phyloP scores from a whole-genome alignment of 768 basidiomycete species.

The Boletus rubropictus region DNA sequence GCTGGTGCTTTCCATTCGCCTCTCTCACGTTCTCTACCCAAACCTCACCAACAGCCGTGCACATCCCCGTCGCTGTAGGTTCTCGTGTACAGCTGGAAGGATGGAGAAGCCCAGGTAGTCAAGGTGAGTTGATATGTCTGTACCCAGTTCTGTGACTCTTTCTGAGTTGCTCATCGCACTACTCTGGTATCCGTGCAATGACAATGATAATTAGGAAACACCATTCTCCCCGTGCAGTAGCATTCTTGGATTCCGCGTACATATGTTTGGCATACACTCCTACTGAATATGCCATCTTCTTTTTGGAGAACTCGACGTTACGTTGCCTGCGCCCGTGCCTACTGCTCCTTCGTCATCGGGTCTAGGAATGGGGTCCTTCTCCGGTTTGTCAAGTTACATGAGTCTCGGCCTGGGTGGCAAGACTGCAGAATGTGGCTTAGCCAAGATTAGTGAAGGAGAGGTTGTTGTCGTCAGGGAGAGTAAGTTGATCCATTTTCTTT shows the following conservation, averaged over 20 bases:
- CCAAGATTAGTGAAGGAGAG: conserved; percentile 54
- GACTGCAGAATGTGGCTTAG: conserved; percentile 52
- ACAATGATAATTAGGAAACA: conserved; percentile 54
- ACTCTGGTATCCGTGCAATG: neutral
- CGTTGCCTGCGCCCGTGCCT: conserved; percentile 38
- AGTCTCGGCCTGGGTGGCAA: conserved; percentile 73
- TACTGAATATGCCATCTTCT: conserved; percentile 61
- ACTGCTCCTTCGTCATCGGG: conserved; percentile 25
- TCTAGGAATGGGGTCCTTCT: conserved; percentile 63
- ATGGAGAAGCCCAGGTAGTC: conserved; percentile 69
- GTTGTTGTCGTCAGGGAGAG: conserved; percentile 74
- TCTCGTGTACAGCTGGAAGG: conserved; percentile 85
- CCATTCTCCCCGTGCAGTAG: conserved; percentile 80
- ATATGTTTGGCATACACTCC: conserved; percentile 78
- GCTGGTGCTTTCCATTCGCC: too few species aligned
- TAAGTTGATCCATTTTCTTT: conserved; percentile 34
- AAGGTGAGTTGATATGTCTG: conserved; percentile 42
- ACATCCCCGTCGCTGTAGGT: too few species aligned
- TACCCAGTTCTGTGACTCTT: neutral
- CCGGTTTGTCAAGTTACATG: conserved; percentile 78
- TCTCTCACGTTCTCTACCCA: too few species aligned
- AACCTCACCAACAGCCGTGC: too few species aligned
- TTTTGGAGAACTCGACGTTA: conserved; percentile 54
- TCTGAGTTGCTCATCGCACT: neutral
- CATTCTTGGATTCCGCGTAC: conserved; percentile 59